Evolutionary conservation across 305 asterid species (phyloP), one percentile per base, ranked within the genome.

Genomic region (Rubia peregrina): DNA sequence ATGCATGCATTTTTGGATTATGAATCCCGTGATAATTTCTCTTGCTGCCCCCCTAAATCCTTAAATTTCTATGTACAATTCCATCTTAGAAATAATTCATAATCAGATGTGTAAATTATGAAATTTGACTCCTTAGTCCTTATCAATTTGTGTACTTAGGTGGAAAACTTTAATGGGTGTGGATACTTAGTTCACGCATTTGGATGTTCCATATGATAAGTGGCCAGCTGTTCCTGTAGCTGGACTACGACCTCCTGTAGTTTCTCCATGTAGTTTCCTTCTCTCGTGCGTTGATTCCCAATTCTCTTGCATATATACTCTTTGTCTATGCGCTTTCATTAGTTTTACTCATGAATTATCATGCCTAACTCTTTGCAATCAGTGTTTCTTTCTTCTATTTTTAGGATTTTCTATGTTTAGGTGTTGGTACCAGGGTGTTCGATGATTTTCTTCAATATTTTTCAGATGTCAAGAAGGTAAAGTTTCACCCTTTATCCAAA

Each of bases 161-260:
- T 46, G 73, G 69, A 79, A 68, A 79, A 73, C 74, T 80, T 72
- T 75, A 62, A 90, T 90, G 98, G 96, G 90, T 78, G 66, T 84
- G 42, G 89, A 84, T 30, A 61, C 76, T 76, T 85, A 83, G 78
- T 82, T 78, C 71, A 88, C 92, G 97, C 76, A 71, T 76, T 81
- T 79, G 82, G 85, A 85, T 68, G 80, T 86, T 56, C 72, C 75
- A 70, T 85, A 85, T 83, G 96, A 90, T 77, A 89, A 88, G 69
- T 93, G 98, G 98, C 75, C 71, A 55, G 77, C 91, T 61, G 76
- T 83, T 61, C 88, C 96, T 13, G 84, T 85, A 62, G 78, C 90
- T 72, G 89, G 96, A 77, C 86, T 82, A 72, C 87, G 84, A 5
- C 97, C 97, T 67, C 85, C 85, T 65, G 89, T 30, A 30, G 26